Evolutionary conservation across 2,329 filamentous ascomycete genomes (phyloP).

Genomic region (Verticillium nubilum): DNA sequence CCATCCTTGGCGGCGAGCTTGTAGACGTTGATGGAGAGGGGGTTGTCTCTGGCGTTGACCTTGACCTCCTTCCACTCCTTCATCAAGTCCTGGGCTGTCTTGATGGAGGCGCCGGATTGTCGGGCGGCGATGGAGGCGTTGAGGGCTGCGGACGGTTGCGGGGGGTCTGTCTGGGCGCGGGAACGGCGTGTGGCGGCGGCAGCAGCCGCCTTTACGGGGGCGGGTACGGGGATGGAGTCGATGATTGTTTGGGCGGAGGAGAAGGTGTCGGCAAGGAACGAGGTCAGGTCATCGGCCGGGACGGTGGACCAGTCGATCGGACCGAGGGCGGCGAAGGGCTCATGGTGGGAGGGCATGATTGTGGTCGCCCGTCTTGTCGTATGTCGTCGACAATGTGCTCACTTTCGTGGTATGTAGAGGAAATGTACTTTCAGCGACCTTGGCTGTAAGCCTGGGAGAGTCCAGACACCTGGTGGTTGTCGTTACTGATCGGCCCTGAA

Average conservation of each 20-base stretch:
- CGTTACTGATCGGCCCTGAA: background rate
- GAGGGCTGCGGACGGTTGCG: conserved; percentile 44
- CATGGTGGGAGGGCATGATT: conserved; percentile 51
- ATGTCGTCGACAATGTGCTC: too few species aligned
- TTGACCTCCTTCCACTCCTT: conserved; percentile 87
- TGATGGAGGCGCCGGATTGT: conserved; percentile 41
- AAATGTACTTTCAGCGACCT: background rate
- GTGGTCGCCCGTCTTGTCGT: background rate
- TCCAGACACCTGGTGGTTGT: background rate
- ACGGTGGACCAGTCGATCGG: conserved; percentile 48
- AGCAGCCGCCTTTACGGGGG: conserved; percentile 27
- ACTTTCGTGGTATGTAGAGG: too few species aligned
- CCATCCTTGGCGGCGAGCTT: conserved; percentile 76
- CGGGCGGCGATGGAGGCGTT: conserved; percentile 36
- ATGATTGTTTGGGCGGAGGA: conserved; percentile 63
- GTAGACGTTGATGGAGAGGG: conserved; percentile 70
- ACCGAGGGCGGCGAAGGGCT: conserved; percentile 51
- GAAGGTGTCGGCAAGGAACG: conserved; percentile 57
- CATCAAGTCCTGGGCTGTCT: conserved; percentile 50
- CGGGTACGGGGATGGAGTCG: conserved; percentile 63
- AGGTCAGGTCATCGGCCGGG: conserved; percentile 40
- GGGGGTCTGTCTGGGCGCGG: conserved; percentile 53
- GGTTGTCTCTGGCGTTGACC: conserved; percentile 65
- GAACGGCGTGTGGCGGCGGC: conserved; percentile 41
- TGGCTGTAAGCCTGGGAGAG: background rate